Base-by-base conservation (phyloP, 148 eudicot genomes). In the Fagopyrum homotropicum region DNA sequence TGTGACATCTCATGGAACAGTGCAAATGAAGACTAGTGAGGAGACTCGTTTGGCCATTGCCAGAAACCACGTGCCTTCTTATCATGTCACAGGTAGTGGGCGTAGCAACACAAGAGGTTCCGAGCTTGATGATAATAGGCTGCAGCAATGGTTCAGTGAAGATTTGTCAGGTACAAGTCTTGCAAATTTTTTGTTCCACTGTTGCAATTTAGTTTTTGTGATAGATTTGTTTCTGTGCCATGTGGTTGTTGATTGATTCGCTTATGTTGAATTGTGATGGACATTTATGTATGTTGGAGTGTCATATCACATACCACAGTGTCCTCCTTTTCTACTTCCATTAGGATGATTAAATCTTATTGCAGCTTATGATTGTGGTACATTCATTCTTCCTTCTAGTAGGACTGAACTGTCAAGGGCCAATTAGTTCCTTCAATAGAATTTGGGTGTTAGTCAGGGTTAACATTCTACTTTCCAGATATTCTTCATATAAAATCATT, bases 81-180 rank as follows among this genome's bases (percentile, higher is more conserved):
- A 87, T 72, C 89, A 90, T 57, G 77, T 85, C 72, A 79, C 84
- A 46, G 83, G 81, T 9, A 82, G 73, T 49, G 85, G 86, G 48
- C 80, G 81, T 79, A 82, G 75, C 76, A 83, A 73, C 79, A 87
- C 79, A 77, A 85, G 91, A 72, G 86, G 77, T 35, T 84, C 91
- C 29, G 89, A 79, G 40, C 80, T 84, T n/a, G 87, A 88, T 69
- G 93, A 91, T 80, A 88, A 89, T 74, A 82, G 79, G 80, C 84
- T 90, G 79, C 98, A 92, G 47, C 85, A 94, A 78, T 94, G 98
- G 98, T 94, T 88, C 82, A 91, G 85, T 74, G 98, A 94, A 83
- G 97, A 96, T 50, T 92, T 92, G 78, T 89, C 96, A 77, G 98
- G 98, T 94, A 90, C 71, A 54, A 9, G 12, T 16, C 40, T 7